These are phyloP conservation scores for Crithidia acanthocephali DNA, from an alignment of 208 protist species.

Conservation along the genomic window DNA sequence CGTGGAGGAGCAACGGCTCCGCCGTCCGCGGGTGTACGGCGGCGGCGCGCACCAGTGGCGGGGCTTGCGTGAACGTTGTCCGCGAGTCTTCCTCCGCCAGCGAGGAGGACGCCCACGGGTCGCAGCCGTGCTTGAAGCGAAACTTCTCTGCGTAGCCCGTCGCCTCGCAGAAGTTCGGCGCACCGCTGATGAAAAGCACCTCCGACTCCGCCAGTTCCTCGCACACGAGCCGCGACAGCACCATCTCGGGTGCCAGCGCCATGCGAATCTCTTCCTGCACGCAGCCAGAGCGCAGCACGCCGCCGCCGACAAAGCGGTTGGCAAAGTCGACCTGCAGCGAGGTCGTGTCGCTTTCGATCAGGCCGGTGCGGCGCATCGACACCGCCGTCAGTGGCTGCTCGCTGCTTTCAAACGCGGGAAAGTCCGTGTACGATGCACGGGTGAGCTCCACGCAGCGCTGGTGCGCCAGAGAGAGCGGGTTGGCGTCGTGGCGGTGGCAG, in stretches of 20 bases:
- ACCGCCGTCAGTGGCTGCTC: constrained; percentile 31
- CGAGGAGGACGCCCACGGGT: constrained; percentile 12
- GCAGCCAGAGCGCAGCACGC: constrained; percentile 79
- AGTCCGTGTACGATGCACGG: constrained; percentile 36
- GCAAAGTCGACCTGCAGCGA: constrained; percentile 90
- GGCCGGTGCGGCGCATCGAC: constrained; percentile 22
- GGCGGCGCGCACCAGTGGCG: background rate
- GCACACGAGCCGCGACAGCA: constrained; percentile 76
- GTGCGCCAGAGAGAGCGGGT: constrained; percentile 11
- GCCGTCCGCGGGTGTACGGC: constrained; percentile 2
- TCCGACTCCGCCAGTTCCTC: constrained; percentile 69
- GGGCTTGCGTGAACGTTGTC: background rate
- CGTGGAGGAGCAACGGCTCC: constrained; percentile 29
- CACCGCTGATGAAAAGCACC: constrained; percentile 71
- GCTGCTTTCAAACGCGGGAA: constrained; percentile 51
- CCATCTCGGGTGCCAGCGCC: constrained; percentile 74
- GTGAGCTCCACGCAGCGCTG: constrained; percentile 40
- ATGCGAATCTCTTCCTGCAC: constrained; percentile 94
- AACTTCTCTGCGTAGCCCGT: constrained; percentile 79
- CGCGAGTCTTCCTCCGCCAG: constrained; percentile 3
- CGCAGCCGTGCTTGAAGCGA: constrained; percentile 30
- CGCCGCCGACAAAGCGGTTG: constrained; percentile 84
- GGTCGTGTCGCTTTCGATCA: constrained; percentile 69
- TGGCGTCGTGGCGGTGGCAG: constrained; percentile 24
- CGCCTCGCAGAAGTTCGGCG: constrained; percentile 55